A percentile compares a stretch with the other conserved stretches of the same genome.
Evolutionary conservation across 208 protist species (phyloP).

Genomic region (Leishmania gerbilli): DNA sequence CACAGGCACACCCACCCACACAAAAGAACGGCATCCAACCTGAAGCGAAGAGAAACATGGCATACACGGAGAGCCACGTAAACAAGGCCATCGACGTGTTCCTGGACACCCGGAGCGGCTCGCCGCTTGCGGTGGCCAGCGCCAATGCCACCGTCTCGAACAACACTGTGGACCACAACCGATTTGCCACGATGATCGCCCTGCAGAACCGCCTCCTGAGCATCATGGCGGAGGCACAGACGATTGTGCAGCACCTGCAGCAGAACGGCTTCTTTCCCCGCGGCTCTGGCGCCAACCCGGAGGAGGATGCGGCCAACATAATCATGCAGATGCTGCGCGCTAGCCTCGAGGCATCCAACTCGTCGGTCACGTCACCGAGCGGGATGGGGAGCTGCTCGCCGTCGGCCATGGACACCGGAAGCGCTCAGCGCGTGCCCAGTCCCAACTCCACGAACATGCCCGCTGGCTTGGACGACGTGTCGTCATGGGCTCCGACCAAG

Average conservation of each 20-base stretch:
- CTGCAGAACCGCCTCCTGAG: slow-evolving; percentile 48
- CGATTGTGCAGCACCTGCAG: slow-evolving; percentile 46
- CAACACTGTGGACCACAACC: slow-evolving; percentile 23
- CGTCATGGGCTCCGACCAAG: slow-evolving; percentile 1
- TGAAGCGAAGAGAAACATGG: neutral
- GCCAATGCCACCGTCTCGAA: neutral
- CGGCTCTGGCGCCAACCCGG: slow-evolving; percentile 23
- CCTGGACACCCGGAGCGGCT: slow-evolving; percentile 27
- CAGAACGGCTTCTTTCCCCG: slow-evolving; percentile 44
- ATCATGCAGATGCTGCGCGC: slow-evolving; percentile 32
- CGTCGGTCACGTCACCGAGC: neutral
- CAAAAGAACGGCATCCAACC: slow-evolving; percentile 3
- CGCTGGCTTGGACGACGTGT: neutral
- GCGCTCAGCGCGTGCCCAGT: neutral
- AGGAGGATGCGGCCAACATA: slow-evolving; percentile 38
- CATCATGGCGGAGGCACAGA: slow-evolving; percentile 45
- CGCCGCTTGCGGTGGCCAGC: slow-evolving; percentile 8
- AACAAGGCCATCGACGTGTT: slow-evolving; percentile 34
- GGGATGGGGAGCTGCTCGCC: slow-evolving; percentile 4
- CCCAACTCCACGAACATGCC: slow-evolving; percentile 4
- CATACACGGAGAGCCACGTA: slow-evolving; percentile 25
- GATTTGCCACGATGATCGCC: slow-evolving; percentile 35
- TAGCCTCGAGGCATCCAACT: slow-evolving; percentile 19
- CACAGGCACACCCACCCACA: neutral
- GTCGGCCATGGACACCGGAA: neutral